Evolutionary conservation across 2,329 filamentous ascomycete species (phyloP).

Genomic region (Penicillium sp.): DNA sequence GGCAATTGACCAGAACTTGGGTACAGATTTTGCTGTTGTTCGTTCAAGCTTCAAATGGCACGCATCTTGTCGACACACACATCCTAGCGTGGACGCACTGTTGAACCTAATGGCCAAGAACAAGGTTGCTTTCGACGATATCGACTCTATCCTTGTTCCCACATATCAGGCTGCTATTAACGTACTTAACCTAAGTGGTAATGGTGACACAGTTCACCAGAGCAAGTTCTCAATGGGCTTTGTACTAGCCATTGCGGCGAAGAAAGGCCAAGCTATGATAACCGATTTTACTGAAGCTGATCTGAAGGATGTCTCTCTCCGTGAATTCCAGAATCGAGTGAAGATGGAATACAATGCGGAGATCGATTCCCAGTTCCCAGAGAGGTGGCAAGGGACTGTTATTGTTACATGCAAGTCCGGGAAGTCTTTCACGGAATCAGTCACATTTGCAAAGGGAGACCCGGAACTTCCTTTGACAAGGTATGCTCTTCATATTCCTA

Average conservation of each 20-base stretch:
- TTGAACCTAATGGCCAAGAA: constrained; percentile 19
- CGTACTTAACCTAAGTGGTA: constrained; percentile 30
- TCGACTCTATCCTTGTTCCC: constrained; percentile 27
- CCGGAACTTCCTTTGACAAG: constrained; percentile 30
- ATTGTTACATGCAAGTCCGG: constrained; percentile 28
- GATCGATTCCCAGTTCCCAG: constrained; percentile 31
- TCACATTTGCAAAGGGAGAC: constrained; percentile 32
- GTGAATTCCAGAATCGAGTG: constrained; percentile 28
- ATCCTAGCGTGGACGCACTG: no score
- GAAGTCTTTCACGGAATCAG: constrained; percentile 22
- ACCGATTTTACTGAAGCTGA: constrained; percentile 33
- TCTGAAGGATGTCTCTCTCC: constrained; percentile 23
- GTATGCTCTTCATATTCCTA: constrained; percentile 12
- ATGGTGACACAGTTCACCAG: constrained; percentile 34
- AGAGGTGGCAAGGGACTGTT: constrained; percentile 31
- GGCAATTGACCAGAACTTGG: not conserved
- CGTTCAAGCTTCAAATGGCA: constrained; percentile 38
- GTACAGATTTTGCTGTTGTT: constrained; percentile 27
- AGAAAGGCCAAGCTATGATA: constrained; percentile 34
- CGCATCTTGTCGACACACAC: not conserved
- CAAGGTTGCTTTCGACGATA: constrained; percentile 27
- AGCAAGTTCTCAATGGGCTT: constrained; percentile 40
- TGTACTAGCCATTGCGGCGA: constrained; percentile 34
- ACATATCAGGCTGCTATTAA: constrained; percentile 35
- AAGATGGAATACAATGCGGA: constrained; percentile 13